Evolutionary conservation across 371 early-diverging fungal genomes (phyloP).

Genomic region (Mucor indicus): DNA sequence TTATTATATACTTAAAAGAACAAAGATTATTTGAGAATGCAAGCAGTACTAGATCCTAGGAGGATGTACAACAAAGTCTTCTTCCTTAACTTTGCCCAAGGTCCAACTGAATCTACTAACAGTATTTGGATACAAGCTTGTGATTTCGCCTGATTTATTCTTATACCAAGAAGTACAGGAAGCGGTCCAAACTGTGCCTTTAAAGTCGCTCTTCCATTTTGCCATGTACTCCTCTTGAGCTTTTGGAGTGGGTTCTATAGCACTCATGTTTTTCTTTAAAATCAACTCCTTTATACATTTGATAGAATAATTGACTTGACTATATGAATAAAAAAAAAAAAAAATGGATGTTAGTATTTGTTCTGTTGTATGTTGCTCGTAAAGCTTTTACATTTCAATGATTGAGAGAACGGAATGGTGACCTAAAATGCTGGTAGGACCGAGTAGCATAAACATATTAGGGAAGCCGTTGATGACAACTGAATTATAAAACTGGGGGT

Average conservation of each 20-base stretch:
- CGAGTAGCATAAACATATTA: constrained; percentile 33
- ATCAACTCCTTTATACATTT: constrained; percentile 5
- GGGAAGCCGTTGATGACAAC: constrained; percentile 28
- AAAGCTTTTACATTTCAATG: constrained; percentile 16
- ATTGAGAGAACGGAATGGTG: constrained; percentile 27
- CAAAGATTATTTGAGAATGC: too few relatives aligned
- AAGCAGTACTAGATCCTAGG: too few relatives aligned
- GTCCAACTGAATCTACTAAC: background rate
- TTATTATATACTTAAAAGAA: too few relatives aligned
- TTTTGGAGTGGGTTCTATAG: constrained; percentile 13
- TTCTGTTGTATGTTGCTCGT: too few relatives aligned
- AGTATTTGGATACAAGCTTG: constrained; percentile 1
- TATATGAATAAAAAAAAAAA: too few relatives aligned
- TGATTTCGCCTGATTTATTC: constrained; percentile 25
- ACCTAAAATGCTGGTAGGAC: constrained; percentile 29
- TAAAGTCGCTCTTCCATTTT: constrained; percentile 22
- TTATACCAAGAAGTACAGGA: constrained; percentile 43
- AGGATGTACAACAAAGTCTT: too few relatives aligned
- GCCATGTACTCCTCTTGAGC: constrained; percentile 19
- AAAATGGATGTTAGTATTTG: background rate
- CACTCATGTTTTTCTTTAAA: background rate
- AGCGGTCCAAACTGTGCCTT: constrained; percentile 34
- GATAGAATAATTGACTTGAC: constrained; percentile 14
- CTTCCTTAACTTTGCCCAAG: too few relatives aligned
- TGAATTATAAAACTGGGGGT: constrained; percentile 22